A percentile compares a stretch with the other conserved stretches of the same genome.
Evolutionary conservation across 371 early-diverging fungal genomes (phyloP).

Genomic region (Mucor indicus): DNA sequence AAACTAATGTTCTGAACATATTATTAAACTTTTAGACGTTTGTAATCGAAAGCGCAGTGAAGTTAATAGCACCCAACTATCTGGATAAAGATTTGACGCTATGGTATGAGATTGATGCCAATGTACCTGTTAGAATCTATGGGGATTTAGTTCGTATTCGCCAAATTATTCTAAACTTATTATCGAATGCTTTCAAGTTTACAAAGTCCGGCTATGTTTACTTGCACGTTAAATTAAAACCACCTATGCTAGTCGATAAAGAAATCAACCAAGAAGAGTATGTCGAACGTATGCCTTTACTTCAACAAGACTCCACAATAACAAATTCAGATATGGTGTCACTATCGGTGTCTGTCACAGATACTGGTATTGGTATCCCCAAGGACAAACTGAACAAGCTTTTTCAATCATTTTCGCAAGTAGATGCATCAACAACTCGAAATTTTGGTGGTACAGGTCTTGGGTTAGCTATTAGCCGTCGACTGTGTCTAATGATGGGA

Average conservation of each 20-base stretch:
- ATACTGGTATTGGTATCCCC: constrained; percentile 67
- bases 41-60: constrained; percentile 21
- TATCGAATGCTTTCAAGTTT: neutral
- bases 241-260: neutral
- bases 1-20: neutral
- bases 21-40: constrained; percentile 4
- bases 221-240: neutral
- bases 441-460: constrained; percentile 53
- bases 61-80: constrained; percentile 10
- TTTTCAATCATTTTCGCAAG: constrained; percentile 61
- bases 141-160: constrained; percentile 40
- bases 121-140: constrained; percentile 39
- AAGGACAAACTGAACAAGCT: constrained; percentile 43
- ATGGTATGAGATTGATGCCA: constrained; percentile 40
- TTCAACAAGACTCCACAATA: neutral
- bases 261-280: neutral
- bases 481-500: constrained; percentile 49
- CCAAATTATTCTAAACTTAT: constrained; percentile 36
- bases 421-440: constrained; percentile 52
- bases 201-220: neutral
- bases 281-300: neutral
- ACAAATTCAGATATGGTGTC: neutral
- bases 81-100: constrained; percentile 41
- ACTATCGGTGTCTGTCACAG: constrained; percentile 43
- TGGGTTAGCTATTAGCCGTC: constrained; percentile 44